Evolutionary conservation across 2,329 filamentous ascomycete species (phyloP), one percentile per base, ranked within the genome.

Genomic region (Daldinia sp.): DNA sequence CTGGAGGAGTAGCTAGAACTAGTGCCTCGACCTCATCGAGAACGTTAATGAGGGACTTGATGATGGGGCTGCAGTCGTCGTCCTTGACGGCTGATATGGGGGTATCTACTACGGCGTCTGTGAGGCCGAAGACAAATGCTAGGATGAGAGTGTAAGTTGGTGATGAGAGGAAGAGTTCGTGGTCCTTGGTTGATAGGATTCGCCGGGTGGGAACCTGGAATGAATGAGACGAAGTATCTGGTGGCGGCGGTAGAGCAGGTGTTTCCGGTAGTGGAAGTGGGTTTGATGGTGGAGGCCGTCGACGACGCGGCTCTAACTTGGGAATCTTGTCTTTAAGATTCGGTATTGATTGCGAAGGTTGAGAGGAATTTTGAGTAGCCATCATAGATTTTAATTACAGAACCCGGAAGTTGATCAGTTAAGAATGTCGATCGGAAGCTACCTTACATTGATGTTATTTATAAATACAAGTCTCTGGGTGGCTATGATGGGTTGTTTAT

Each of bases 121-220:
- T 90, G 23, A 99, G 88, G 9, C 88, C 88, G 80, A 97, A 98
- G 69, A 98, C 86, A 81, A 97, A 99, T 20, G 92, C 89, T 65
- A 92, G 83, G 48, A 99, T 86, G 44, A 98, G 86, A 6, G 84
- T 85, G 79, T 93, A 92, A 6, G 94, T 91, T 0, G 90, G 85
- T 0, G 94, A 98, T 0, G 87, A 82, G 18, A 94, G 86, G 75
- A 98, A 99, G 3, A 93, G 81, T 18, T 92, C 86, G 78, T 97
- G 94, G 73, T 99, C 96, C 55, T 87, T 83, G 1, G 85, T 84
- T 2, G 94, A 95, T 12, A 99, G 83, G 59, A 99, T 98, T 7
- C 94, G 88, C 67, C 94, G 88, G 12, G 85, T 87, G 0, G 96
- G 96, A 5, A 82, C 83, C 65, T 84, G 82, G 82, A 93, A 97